Conservation (phyloP, 1,284 basidiomycete species). For the Mycosarcoma mackinlayi region DNA sequence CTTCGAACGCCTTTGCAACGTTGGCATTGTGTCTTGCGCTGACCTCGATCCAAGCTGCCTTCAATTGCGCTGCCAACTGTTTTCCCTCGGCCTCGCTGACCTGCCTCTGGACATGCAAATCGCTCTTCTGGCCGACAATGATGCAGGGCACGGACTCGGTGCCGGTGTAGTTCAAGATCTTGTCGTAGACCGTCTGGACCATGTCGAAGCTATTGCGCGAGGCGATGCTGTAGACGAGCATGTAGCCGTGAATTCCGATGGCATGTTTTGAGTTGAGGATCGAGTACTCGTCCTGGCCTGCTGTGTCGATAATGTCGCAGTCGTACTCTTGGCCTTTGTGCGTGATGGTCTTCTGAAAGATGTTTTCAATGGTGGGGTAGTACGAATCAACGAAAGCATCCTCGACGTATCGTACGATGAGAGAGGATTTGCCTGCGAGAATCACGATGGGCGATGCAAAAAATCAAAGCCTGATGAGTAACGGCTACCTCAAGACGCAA, state of each 20-base stretch:
- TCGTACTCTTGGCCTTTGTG: slow-evolving; percentile 87
- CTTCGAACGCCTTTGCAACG: slow-evolving; percentile 66
- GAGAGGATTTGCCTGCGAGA: slow-evolving; percentile 78
- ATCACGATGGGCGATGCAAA: neutral
- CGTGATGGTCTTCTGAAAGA: slow-evolving; percentile 84
- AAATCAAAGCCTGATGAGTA: neutral
- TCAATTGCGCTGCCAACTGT: slow-evolving; percentile 59
- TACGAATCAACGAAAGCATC: slow-evolving; percentile 77
- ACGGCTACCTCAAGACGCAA: too few relatives aligned
- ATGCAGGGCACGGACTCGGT: slow-evolving; percentile 91
- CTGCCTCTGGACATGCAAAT: slow-evolving; percentile 78
- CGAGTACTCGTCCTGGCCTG: slow-evolving; percentile 91
- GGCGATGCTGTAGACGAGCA: slow-evolving; percentile 93
- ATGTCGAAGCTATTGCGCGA: slow-evolving; percentile 94
- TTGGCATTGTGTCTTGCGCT: slow-evolving; percentile 66
- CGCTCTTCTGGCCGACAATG: slow-evolving; percentile 93
- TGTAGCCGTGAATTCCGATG: slow-evolving; percentile 84
- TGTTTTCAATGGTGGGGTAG: slow-evolving; percentile 94
- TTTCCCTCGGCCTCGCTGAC: slow-evolving; percentile 66
- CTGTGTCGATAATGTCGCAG: slow-evolving; percentile 98
- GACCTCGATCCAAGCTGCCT: slow-evolving; percentile 66
- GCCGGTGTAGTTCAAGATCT: slow-evolving; percentile 94
- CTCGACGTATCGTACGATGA: slow-evolving; percentile 70
- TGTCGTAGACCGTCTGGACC: slow-evolving; percentile 94
- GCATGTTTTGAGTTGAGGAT: slow-evolving; percentile 83